phyloP scores from a whole-genome alignment of 2,329 filamentous ascomycete genomes.

The Alternaria sp. region DNA sequence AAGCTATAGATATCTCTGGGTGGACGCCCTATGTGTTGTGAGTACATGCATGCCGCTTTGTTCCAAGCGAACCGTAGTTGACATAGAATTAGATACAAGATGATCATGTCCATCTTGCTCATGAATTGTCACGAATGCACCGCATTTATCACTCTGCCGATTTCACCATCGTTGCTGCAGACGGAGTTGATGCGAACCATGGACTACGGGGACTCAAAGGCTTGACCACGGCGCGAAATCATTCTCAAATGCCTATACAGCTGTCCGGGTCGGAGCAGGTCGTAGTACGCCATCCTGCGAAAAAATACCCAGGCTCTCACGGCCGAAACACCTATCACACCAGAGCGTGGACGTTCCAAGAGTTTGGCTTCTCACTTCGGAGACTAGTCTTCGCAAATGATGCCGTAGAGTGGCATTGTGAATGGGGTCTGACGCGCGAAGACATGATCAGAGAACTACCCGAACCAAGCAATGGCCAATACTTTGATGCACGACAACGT shows the following conservation, averaged over 20 bases:
- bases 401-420: neutral
- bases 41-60: neutral
- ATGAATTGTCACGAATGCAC: neutral
- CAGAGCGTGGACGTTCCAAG: neutral
- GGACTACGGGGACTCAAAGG: neutral
- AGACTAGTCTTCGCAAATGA: neutral
- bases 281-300: neutral
- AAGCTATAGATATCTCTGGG: neutral
- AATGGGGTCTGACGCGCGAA: neutral
- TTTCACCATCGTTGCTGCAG: neutral
- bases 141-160: neutral
- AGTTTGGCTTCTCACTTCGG: neutral
- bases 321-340: neutral
- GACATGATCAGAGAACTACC: too few relatives aligned
- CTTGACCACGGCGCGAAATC: neutral
- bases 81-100: neutral
- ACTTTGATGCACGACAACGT: too few relatives aligned
- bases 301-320: too few relatives aligned
- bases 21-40: neutral
- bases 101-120: rapidly evolving
- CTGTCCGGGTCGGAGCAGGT: rapidly evolving
- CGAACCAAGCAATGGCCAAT: too few relatives aligned
- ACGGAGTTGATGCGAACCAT: neutral
- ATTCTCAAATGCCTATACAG: neutral
- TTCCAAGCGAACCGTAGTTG: neutral